Conservation (phyloP, 495 filamentous ascomycete genomes). For the Cetradonia linearis region DNA sequence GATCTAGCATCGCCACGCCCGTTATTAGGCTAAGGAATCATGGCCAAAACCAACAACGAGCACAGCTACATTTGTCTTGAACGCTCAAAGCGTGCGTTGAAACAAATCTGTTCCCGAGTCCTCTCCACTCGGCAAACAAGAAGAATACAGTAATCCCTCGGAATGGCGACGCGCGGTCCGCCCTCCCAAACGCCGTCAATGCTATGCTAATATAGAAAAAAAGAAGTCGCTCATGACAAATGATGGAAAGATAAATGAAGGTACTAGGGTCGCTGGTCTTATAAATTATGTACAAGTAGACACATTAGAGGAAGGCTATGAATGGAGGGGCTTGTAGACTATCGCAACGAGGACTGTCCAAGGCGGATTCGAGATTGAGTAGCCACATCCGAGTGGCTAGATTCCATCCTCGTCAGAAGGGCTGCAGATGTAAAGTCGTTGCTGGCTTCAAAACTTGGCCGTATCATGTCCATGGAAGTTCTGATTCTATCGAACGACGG, state of each 20-base stretch:
- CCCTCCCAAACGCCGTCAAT: conserved; percentile 5
- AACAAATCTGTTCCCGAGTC: conserved; percentile 2
- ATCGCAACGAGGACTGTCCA: conserved; percentile 24
- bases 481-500: conserved; percentile 72
- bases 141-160: neutral
- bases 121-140: neutral
- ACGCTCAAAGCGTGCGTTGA: neutral
- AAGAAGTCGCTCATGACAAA: conserved; percentile 21
- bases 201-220: conserved; percentile 8
- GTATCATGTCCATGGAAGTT: conserved; percentile 60
- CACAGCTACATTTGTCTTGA: neutral
- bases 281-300: conserved; percentile 21
- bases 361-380: conserved; percentile 8
- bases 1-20: neutral
- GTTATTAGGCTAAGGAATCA: neutral
- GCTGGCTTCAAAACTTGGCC: conserved; percentile 72
- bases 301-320: conserved; percentile 6
- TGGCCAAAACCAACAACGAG: neutral
- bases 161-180: neutral
- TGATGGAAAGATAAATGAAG: conserved; percentile 10
- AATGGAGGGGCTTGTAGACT: conserved; percentile 6
- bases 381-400: conserved; percentile 41
- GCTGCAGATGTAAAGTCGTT: conserved; percentile 87
- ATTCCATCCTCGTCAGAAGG: conserved; percentile 73
- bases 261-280: conserved; percentile 15